Conservation (phyloP, 768 basidiomycete species). For the Rhizopogon roseolus region DNA sequence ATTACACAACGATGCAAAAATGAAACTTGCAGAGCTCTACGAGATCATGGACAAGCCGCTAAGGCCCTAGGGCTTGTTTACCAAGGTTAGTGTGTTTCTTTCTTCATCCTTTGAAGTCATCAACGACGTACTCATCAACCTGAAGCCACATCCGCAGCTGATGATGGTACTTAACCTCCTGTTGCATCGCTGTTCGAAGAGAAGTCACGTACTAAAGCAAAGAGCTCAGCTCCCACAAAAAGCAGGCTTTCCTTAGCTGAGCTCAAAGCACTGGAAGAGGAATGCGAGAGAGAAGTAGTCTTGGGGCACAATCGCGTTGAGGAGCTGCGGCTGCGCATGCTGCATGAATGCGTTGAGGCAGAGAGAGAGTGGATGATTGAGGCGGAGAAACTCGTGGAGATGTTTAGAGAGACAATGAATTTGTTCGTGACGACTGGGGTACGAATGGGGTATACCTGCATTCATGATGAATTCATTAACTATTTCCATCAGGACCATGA, state of each 20-base stretch:
- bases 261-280: constrained; percentile 55
- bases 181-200: constrained; percentile 63
- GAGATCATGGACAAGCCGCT: constrained; percentile 75
- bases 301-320: constrained; percentile 54
- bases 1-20: constrained; percentile 82
- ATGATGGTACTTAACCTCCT: constrained; percentile 16
- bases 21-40: constrained; percentile 87
- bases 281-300: constrained; percentile 62
- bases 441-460: constrained; percentile 17
- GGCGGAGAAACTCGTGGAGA: constrained; percentile 83
- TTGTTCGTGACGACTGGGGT: constrained; percentile 80
- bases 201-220: constrained; percentile 35
- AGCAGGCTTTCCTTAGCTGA: constrained; percentile 55
- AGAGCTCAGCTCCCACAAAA: constrained; percentile 28
- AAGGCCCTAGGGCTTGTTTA: constrained; percentile 82
- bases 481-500: constrained; percentile 36
- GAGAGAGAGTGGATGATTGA: constrained; percentile 75
- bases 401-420: constrained; percentile 81
- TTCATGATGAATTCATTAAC: background rate
- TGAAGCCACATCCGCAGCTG: constrained; percentile 8
- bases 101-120: constrained; percentile 36
- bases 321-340: constrained; percentile 58
- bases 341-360: constrained; percentile 40
- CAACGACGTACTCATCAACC: constrained; percentile 31
- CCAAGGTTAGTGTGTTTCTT: constrained; percentile 48